Conservation (phyloP, 371 early-diverging fungal genomes). For the Mucor irregularis region DNA sequence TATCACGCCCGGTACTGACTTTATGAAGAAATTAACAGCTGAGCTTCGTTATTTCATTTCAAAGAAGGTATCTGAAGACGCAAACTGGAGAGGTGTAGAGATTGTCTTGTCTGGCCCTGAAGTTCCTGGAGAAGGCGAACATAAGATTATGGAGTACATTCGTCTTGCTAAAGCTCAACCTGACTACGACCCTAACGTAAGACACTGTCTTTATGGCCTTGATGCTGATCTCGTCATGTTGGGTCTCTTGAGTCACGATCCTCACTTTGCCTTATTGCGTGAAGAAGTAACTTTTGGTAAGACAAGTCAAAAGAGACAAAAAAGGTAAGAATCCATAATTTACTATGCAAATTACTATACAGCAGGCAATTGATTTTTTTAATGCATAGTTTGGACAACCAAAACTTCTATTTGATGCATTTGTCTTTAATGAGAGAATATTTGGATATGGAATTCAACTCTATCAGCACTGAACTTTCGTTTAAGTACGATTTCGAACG, state of each 20-base stretch:
- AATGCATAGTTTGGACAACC: slow-evolving; percentile 47
- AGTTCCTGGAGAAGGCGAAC: slow-evolving; percentile 99
- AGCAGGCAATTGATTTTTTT: neutral
- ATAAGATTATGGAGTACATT: slow-evolving; percentile 99
- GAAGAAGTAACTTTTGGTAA: slow-evolving; percentile 94
- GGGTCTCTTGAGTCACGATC: slow-evolving; percentile 93
- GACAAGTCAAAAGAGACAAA: slow-evolving; percentile 58
- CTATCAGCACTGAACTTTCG: slow-evolving; percentile 46
- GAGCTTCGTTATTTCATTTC: slow-evolving; percentile 90
- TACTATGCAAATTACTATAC: neutral
- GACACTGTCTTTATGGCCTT: slow-evolving; percentile 97
- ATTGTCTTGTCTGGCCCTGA: slow-evolving; percentile 95
- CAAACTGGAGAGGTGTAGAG: slow-evolving; percentile 86
- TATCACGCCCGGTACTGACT: slow-evolving; percentile 99
- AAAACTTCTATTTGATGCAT: slow-evolving; percentile 81
- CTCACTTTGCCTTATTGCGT: slow-evolving; percentile 94
- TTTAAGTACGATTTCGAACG: slow-evolving; percentile 86
- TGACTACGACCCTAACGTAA: slow-evolving; percentile 79
- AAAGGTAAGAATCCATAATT: slow-evolving; percentile 26
- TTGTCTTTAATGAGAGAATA: slow-evolving; percentile 91
- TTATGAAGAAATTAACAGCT: slow-evolving; percentile 92
- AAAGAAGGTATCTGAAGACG: slow-evolving; percentile 88
- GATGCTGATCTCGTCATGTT: slow-evolving; percentile 99
- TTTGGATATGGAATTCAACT: slow-evolving; percentile 83
- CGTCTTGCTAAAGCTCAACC: slow-evolving; percentile 82